Evolutionary conservation across 1,139 yeast genomes (phyloP).

Genomic region (Suhomyces wounanorum): DNA sequence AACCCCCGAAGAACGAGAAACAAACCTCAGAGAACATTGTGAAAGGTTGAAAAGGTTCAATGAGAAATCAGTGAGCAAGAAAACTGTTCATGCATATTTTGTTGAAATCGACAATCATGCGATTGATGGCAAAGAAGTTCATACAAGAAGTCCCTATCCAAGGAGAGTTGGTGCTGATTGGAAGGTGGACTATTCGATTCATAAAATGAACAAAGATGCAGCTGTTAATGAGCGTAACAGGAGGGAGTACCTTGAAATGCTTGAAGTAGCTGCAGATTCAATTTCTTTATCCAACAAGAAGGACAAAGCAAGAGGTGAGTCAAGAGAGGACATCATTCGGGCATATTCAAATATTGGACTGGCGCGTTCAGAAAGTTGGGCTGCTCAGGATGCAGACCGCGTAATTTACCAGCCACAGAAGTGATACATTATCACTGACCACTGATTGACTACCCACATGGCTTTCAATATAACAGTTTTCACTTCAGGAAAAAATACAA

Average conservation of each 20-base stretch:
- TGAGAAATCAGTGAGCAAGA: constrained; percentile 10
- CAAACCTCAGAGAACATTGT: constrained; percentile 20
- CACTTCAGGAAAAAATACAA: too few relatives aligned
- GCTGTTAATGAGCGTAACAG: constrained; percentile 5
- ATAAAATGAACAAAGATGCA: constrained; percentile 9
- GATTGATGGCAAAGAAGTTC: constrained; percentile 15
- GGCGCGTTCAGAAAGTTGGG: constrained; percentile 30
- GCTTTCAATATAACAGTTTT: too few relatives aligned
- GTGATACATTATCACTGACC: too few relatives aligned
- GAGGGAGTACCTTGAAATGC: constrained; percentile 13
- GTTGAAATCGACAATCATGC: constrained; percentile 15
- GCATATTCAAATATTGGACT: constrained; percentile 32
- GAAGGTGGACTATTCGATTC: constrained; percentile 15
- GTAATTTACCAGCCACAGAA: constrained; percentile 18
- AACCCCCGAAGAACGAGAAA: constrained; percentile 16
- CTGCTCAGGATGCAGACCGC: constrained; percentile 23
- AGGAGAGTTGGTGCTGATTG: constrained; percentile 15
- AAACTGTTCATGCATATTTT: constrained; percentile 13
- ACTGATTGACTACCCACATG: too few relatives aligned
- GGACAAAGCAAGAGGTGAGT: constrained; percentile 2
- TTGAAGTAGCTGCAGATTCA: constrained; percentile 14
- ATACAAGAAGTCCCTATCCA: constrained; percentile 15
- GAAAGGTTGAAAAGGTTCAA: constrained; percentile 21
- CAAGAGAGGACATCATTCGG: constrained; percentile 22
- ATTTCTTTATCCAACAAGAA: constrained; percentile 11